Base-by-base conservation (phyloP, 306 rosid species). In the Abrus pulchellus region DNA sequence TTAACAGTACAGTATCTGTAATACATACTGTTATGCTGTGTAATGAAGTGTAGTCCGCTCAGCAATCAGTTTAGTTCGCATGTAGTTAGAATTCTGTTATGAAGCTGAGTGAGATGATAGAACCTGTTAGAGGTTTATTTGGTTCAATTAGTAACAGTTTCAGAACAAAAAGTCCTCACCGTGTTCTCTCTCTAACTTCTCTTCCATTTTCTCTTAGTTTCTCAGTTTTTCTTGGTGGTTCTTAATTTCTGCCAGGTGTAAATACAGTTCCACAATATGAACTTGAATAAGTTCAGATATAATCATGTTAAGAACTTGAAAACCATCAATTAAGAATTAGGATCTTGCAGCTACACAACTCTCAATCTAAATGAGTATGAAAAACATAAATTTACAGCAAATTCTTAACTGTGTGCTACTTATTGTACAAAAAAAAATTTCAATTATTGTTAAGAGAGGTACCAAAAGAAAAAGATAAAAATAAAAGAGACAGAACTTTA, bases 391-490 rank as follows among this genome's bases (percentile, higher is more conserved):
- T 64, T 30, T 49, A 47, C 73, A 3, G 38, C 72, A 61, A 63
- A 9, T 40, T 61, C 59, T 76, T 54, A 71, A 43, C 9, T 2
- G 13, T 27, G 2, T 20, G 62, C 56, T 56, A 43, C 57, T 60
- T 47, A 9, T 67, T 79, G 78, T 56, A 20, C 52, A 53, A 30
- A 84, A 59, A 3, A 44, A 14, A 20, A 75, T 40, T 50, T 79
- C 56, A 68, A 44, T 34, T 40, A 52, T 4, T 32, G 62, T 34
- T 34, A 53, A 74, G 53, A 59, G 50, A 76, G 72, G 40, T 32
- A 12, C 13, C 1, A 47, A 67, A 52, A 50, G 40, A 43, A 43
- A 43, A 43, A 52, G 12, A 52, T 43, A 4, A 6, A 52, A 9
- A 10, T 49, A 55, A 1, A 11, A 50, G 41, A 69, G 29, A 68